Evolutionary conservation across 495 filamentous ascomycete genomes (phyloP).

Genomic region (Lasiosphaeria hispida): DNA sequence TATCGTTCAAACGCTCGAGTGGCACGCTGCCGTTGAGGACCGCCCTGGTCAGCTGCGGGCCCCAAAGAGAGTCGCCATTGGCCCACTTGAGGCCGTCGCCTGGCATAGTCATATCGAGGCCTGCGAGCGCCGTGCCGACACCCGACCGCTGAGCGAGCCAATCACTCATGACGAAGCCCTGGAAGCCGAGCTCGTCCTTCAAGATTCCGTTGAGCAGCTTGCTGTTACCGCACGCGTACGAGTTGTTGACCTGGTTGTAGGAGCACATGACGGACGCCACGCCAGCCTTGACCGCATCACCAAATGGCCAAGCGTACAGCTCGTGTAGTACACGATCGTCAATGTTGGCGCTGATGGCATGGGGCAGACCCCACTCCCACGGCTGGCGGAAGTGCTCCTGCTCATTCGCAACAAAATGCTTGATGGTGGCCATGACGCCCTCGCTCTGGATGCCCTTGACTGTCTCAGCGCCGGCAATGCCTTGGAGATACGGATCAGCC

Average conservation of each 20-base stretch:
- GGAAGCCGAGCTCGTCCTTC: conserved; percentile 92
- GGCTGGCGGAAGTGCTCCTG: conserved; percentile 74
- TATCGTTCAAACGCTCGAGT: conserved; percentile 81
- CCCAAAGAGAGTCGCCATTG: conserved; percentile 78
- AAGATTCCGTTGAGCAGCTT: conserved; percentile 90
- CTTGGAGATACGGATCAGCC: conserved; percentile 71
- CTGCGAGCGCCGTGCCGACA: conserved; percentile 74
- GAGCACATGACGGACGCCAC: conserved; percentile 86
- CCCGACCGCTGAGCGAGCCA: conserved; percentile 89
- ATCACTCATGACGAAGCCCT: conserved; percentile 89
- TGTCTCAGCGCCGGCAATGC: conserved; percentile 59
- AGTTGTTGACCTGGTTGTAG: conserved; percentile 89
- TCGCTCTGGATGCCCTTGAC: conserved; percentile 72
- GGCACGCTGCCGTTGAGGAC: conserved; percentile 83
- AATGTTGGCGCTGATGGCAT: conserved; percentile 76
- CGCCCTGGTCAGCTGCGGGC: conserved; percentile 69
- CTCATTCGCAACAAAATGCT: conserved; percentile 74
- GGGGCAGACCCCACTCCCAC: conserved; percentile 75
- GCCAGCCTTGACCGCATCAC: conserved; percentile 79
- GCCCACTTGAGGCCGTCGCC: conserved; percentile 80
- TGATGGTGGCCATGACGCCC: conserved; percentile 69
- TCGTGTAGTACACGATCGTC: conserved; percentile 81
- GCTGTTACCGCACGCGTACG: conserved; percentile 87
- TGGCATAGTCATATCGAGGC: conserved; percentile 94
- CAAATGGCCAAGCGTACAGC: conserved; percentile 88